Conservation (phyloP, 202 grass and related monocot genomes). For the Panicum virgatum region DNA sequence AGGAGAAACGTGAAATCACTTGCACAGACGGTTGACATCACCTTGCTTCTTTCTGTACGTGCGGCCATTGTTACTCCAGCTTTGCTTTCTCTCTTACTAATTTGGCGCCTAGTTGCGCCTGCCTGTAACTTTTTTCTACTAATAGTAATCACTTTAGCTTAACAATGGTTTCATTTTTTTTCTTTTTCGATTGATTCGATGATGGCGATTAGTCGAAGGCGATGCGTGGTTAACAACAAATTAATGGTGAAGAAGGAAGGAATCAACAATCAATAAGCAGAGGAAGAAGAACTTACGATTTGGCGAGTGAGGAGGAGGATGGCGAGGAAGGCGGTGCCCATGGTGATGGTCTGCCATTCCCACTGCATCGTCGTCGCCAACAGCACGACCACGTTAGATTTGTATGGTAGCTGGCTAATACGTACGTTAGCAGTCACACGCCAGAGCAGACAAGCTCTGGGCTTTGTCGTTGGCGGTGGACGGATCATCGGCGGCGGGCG, state of each 20-base stretch:
- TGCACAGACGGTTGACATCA: background rate
- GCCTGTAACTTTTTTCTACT: background rate
- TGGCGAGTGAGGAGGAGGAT: constrained; percentile 80
- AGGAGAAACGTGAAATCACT: constrained; percentile 7
- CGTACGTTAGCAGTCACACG: background rate
- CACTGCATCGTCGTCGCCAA: constrained; percentile 39
- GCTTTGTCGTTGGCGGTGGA: background rate
- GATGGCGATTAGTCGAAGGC: background rate
- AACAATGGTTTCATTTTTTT: background rate
- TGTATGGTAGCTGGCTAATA: background rate
- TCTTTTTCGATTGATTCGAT: too few relatives aligned
- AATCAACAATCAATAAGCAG: background rate
- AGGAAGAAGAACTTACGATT: constrained; percentile 59
- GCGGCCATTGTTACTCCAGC: background rate
- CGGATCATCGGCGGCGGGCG: background rate
- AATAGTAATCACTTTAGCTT: background rate
- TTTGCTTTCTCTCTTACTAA: background rate
- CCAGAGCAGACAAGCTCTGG: background rate
- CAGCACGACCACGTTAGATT: background rate
- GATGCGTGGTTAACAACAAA: background rate
- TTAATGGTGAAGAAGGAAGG: background rate
- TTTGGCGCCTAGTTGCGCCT: background rate
- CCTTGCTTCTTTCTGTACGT: constrained; percentile 11
- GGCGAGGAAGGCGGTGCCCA: constrained; percentile 85
- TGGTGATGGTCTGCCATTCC: constrained; percentile 87